Base-by-base conservation (phyloP, 371 early-diverging fungal species). In the Mycotypha africana region DNA sequence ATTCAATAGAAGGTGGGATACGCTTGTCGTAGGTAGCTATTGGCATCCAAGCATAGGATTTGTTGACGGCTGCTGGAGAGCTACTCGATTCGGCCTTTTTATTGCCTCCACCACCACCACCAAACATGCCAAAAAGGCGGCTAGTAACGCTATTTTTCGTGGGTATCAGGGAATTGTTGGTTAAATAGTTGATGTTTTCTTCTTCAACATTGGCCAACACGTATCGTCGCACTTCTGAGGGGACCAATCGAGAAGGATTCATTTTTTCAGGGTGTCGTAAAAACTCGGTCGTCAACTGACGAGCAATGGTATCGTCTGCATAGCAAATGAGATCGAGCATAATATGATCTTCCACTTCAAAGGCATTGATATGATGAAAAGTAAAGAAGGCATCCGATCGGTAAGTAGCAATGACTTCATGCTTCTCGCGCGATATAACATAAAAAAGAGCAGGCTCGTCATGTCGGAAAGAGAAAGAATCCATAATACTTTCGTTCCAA, bases 281-380 rank as follows among this genome's bases (percentile, higher is more conserved):
- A 14, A 56, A 40, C 14, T 76, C 70, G 14, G 82, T 70, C 3
- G 62, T 58, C 28, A 87, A 47, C 20, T 78, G 79, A 25, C 78
- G 77, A 17, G 78, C 67, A 20, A 87, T 70, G 1, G 73, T 67
- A 32, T 78, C 82, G 47, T 85, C 81, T 8, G 65, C 53, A 37
- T 87, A 87, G 39, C 81, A 69, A 3, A 76, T 63, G 56, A 84
- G 67, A 45, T 87, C 87, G 22, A 87, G 45, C 25, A 62, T 56
- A 1, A 87, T 65, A 45, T 78, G 72, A 51, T 79, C 81, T 2
- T 63, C 71, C 43, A 82, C 85, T 53, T 88, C 86, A 40, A 76
- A 84, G 0, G 86, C 87, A 51, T 85, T 86, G 56, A 86, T 71
- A 46, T 85, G 83, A 46, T 88, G 84, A 60, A 86, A 58, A 60